phyloP scores from a whole-genome alignment of 768 basidiomycete species.

The Austroboletus eburneus region DNA sequence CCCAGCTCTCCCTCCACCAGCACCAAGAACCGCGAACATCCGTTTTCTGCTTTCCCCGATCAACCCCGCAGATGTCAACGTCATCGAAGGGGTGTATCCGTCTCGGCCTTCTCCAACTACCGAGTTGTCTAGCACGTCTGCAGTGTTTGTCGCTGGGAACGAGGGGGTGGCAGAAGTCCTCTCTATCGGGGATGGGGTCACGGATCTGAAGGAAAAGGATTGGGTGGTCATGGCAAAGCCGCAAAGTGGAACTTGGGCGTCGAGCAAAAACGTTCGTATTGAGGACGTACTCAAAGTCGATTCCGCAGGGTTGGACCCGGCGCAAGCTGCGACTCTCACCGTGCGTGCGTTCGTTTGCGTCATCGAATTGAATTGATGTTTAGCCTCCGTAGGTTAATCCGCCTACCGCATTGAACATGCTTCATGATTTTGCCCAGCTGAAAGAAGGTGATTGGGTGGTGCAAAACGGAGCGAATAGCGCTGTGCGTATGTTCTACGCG shows the following conservation, averaged over 20 bases:
- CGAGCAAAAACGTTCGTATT: slow-evolving; percentile 48
- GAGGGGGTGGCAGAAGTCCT: slow-evolving; percentile 70
- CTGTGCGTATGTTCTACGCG: slow-evolving; percentile 42
- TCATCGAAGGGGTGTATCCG: slow-evolving; percentile 81
- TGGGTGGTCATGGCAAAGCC: slow-evolving; percentile 70
- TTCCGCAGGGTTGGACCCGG: slow-evolving; percentile 46
- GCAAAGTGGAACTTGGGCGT: slow-evolving; percentile 76
- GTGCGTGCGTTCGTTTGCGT: slow-evolving; percentile 35
- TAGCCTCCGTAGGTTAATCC: slow-evolving; percentile 64
- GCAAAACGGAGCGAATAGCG: slow-evolving; percentile 85
- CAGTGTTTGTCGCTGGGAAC: slow-evolving; percentile 66
- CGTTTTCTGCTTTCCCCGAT: slow-evolving; percentile 68
- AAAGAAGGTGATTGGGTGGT: slow-evolving; percentile 73
- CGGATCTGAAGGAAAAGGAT: slow-evolving; percentile 49
- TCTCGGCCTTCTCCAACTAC: slow-evolving; percentile 45
- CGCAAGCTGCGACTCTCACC: slow-evolving; percentile 70
- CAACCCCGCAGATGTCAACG: slow-evolving; percentile 80
- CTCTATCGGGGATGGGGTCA: slow-evolving; percentile 54
- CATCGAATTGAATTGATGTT: background rate
- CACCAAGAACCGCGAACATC: slow-evolving; percentile 58
- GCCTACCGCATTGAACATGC: slow-evolving; percentile 80
- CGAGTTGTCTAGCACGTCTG: slow-evolving; percentile 28
- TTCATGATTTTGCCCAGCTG: slow-evolving; percentile 63
- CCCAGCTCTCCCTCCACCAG: slow-evolving; percentile 49
- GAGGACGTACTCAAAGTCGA: slow-evolving; percentile 62